Evolutionary conservation across 1,284 basidiomycete species (phyloP).

Genomic region (Mycena sp.): DNA sequence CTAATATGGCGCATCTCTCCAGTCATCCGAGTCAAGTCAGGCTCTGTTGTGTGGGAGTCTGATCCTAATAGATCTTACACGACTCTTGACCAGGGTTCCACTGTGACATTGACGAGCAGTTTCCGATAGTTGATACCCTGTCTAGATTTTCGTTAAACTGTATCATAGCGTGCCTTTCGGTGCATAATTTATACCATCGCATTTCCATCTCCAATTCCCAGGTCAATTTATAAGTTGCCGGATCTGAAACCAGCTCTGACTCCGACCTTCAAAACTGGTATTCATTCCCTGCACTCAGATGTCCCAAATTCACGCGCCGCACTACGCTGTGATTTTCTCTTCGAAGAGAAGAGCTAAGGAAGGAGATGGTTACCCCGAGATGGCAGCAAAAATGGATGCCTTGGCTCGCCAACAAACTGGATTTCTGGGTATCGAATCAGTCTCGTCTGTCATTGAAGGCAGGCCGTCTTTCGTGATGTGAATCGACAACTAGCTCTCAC

Average conservation of each 20-base stretch:
- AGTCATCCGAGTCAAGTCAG: constrained; percentile 9
- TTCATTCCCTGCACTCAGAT: too few relatives aligned
- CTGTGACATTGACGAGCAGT: constrained; percentile 6
- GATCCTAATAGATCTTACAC: constrained; percentile 13
- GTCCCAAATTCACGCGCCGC: too few relatives aligned
- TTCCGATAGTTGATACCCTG: constrained; percentile 6
- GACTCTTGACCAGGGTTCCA: neutral
- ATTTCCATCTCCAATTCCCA: too few relatives aligned
- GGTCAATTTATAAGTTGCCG: too few relatives aligned
- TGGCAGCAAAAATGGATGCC: constrained; percentile 18
- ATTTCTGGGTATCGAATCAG: constrained; percentile 19
- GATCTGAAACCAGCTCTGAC: too few relatives aligned
- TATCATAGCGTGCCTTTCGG: too few relatives aligned
- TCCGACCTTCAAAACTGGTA: too few relatives aligned
- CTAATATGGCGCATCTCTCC: neutral
- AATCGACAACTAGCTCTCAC: neutral
- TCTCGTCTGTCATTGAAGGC: constrained; percentile 16
- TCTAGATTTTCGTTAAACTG: too few relatives aligned
- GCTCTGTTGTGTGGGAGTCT: constrained; percentile 1
- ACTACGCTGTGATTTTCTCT: constrained; percentile 26
- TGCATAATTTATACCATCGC: too few relatives aligned
- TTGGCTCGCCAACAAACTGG: constrained; percentile 19
- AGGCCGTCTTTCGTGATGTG: neutral
- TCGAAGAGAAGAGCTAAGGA: constrained; percentile 14
- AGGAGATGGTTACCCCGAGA: constrained; percentile 23